Evolutionary conservation across 495 filamentous ascomycete species (phyloP).

Genomic region (Penicillium lagena): DNA sequence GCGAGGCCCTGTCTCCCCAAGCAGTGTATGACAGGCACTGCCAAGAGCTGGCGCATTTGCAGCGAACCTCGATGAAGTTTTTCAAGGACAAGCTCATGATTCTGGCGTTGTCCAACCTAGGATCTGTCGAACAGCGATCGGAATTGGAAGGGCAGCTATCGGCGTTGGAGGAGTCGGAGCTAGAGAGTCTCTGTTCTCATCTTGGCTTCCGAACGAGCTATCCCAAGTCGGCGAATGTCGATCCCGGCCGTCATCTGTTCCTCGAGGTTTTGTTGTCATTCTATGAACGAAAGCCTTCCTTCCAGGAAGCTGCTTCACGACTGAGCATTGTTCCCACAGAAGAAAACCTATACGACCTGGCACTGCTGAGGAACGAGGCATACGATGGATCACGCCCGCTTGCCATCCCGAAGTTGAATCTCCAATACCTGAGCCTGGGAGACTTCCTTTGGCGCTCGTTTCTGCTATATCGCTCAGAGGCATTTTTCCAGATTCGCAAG

Average conservation of each 20-base stretch:
- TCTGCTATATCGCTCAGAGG: slow-evolving; percentile 80
- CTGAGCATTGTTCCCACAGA: slow-evolving; percentile 80
- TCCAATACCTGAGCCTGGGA: slow-evolving; percentile 91
- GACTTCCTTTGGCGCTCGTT: slow-evolving; percentile 95
- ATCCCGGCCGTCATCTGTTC: slow-evolving; percentile 59
- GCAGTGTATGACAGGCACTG: slow-evolving; percentile 79
- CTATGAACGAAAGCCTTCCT: slow-evolving; percentile 73
- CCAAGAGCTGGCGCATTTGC: slow-evolving; percentile 66
- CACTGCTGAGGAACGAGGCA: slow-evolving; percentile 75
- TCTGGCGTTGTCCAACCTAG: slow-evolving; percentile 87
- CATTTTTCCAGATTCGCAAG: slow-evolving; percentile 90
- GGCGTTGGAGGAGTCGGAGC: slow-evolving; percentile 63
- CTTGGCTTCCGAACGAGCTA: slow-evolving; percentile 78
- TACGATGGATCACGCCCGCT: slow-evolving; percentile 88
- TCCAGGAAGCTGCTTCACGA: slow-evolving; percentile 70
- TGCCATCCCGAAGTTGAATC: slow-evolving; percentile 88
- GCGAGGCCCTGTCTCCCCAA: slow-evolving; percentile 60
- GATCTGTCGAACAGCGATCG: slow-evolving; percentile 68
- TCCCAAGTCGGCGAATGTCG: slow-evolving; percentile 59
- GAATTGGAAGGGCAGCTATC: slow-evolving; percentile 77
- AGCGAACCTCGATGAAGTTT: slow-evolving; percentile 71
- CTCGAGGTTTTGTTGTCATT: slow-evolving; percentile 70
- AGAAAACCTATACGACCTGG: slow-evolving; percentile 70
- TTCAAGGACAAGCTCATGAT: slow-evolving; percentile 90
- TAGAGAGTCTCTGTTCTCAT: slow-evolving; percentile 58